Percentiles rank a stretch among this genome's conserved stretches.
Conservation (phyloP, 176 grass and related monocot genomes). For the Phoenix roebelenii region DNA sequence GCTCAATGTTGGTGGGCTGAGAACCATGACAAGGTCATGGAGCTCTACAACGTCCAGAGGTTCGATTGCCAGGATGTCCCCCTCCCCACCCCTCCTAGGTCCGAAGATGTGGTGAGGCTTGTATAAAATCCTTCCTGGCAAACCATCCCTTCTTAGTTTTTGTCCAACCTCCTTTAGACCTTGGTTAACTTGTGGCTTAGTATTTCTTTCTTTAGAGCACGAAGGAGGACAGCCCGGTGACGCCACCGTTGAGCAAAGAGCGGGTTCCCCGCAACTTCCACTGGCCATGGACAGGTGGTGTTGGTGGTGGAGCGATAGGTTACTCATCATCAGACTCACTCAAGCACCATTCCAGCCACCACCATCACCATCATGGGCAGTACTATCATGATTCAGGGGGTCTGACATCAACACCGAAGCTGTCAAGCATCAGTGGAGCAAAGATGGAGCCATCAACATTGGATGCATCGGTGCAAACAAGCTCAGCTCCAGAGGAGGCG, state of each 20-base stretch:
- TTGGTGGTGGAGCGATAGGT: conserved; percentile 34
- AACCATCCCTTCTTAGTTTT: too few relatives aligned
- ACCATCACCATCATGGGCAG: conserved; percentile 29
- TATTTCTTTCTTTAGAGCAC: conserved; percentile 40
- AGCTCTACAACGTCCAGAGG: conserved; percentile 91
- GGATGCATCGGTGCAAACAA: conserved; percentile 74
- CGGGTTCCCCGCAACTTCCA: conserved; percentile 45
- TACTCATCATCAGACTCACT: conserved; percentile 89
- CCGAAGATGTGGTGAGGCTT: conserved; percentile 62
- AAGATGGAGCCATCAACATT: conserved; percentile 58
- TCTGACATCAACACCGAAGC: conserved; percentile 62
- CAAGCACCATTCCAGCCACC: conserved; percentile 27
- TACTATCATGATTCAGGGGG: conserved; percentile 40
- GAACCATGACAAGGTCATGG: conserved; percentile 95
- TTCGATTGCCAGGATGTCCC: conserved; percentile 67
- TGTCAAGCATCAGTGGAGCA: conserved; percentile 83
- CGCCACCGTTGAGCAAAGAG: conserved; percentile 72
- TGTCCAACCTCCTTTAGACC: background rate
- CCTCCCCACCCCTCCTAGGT: conserved; percentile 73
- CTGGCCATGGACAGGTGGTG: conserved; percentile 33
- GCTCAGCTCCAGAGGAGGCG: conserved; percentile 64
- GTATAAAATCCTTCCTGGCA: too few relatives aligned
- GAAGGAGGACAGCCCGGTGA: conserved; percentile 70
- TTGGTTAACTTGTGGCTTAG: background rate
- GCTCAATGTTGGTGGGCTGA: conserved; percentile 98